Conservation (phyloP, 2,329 filamentous ascomycete species). For the Nemania bipapillata region DNA sequence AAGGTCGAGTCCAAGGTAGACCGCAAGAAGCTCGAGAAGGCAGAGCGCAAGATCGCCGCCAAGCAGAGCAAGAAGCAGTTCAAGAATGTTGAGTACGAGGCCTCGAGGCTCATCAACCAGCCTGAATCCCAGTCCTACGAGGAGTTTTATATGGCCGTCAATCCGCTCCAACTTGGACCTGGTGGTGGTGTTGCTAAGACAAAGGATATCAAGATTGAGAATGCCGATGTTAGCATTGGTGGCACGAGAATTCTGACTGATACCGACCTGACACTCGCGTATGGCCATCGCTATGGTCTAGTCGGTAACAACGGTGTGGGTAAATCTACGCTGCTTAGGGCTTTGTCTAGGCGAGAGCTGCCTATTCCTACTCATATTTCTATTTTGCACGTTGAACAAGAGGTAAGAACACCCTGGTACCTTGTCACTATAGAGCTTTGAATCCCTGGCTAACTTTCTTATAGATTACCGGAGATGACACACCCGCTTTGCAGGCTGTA, state of each 20-base stretch:
- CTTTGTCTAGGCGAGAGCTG: slow-evolving; percentile 90
- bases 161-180: slow-evolving; percentile 86
- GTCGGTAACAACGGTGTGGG: slow-evolving; percentile 99
- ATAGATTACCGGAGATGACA: slow-evolving; percentile 93
- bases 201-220: slow-evolving; percentile 98
- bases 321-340: slow-evolving; percentile 93
- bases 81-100: slow-evolving; percentile 98
- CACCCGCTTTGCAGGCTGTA: slow-evolving; percentile 91
- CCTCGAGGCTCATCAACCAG: slow-evolving; percentile 86
- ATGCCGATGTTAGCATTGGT: slow-evolving; percentile 91
- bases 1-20: slow-evolving; percentile 99
- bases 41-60: slow-evolving; percentile 94
- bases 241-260: slow-evolving; percentile 90
- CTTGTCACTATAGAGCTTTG: neutral
- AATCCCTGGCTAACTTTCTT: slow-evolving; percentile 37
- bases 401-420: slow-evolving; percentile 65
- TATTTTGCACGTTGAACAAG: slow-evolving; percentile 98
- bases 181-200: slow-evolving; percentile 80
- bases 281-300: slow-evolving; percentile 92
- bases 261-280: slow-evolving; percentile 88
- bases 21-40: slow-evolving; percentile 98
- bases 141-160: slow-evolving; percentile 99
- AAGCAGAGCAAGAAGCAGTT: slow-evolving; percentile 99
- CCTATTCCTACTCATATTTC: slow-evolving; percentile 97
- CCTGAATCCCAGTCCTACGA: slow-evolving; percentile 92